Base-by-base conservation (phyloP, 2,329 filamentous ascomycete genomes). In the Fusarium palustre region DNA sequence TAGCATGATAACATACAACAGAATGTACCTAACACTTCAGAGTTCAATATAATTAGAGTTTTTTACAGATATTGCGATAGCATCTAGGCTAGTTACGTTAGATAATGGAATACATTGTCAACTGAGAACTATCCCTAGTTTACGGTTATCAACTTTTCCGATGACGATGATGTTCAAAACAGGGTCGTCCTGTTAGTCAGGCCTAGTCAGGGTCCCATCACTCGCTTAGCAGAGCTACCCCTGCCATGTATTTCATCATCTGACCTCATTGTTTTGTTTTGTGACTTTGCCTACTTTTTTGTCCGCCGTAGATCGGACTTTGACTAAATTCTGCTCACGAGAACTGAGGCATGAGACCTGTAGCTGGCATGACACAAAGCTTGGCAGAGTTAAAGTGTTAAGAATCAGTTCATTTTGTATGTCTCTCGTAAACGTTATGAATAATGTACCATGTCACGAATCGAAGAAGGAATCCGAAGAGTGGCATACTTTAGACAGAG, bases 1-100 rank as follows among this genome's bases (percentile, higher is more conserved):
- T 64, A 50, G 48, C 46, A 70, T 66, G 55, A 71, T 59, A 54
- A 56, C 52, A 56, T 62, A 66, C 46, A 68, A 56, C 55, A 69
- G 38, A 64, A 56, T 56, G 41, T 36, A 12, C 15, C 46, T 25
- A 12, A 39, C 11, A 30, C 28, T 22, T 24, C 18, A 45, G 8
- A 42, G 11, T 33, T 24, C 41, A 42, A 33, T 7, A 13, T 5
- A 8, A 31, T 15, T 33, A 28, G 20, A 43, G 45, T 12, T 15
- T 10, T 13, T 7, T 10, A 28, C 10, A 28, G 2, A 2, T 8
- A 3, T 6, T 42, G 7, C 18, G 42, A 25, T 15, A 25, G 8
- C 31, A 13, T 42, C 5, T 9, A n/a, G n/a, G 7, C 28, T 25
- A 25, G 24, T 25, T 15, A 30, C 28, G 25, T 24, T 12, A 20